Evolutionary conservation across 768 basidiomycete genomes (phyloP).

Genomic region (Lentinula sp.): DNA sequence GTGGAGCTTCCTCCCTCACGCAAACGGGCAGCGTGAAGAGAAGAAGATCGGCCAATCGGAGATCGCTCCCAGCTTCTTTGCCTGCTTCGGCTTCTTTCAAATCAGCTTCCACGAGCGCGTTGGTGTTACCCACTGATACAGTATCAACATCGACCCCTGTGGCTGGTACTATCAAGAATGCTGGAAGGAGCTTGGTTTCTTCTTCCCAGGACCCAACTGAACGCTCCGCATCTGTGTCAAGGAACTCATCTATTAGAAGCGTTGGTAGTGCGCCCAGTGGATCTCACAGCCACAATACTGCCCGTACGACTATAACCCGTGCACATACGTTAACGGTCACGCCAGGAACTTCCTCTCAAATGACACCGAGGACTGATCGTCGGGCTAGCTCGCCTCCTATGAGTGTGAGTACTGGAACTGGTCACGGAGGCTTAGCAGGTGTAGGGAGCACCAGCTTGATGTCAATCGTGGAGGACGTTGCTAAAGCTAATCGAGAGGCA

Average conservation of each 20-base stretch:
- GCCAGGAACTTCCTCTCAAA: not conserved
- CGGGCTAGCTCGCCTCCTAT: slow-evolving; percentile 13
- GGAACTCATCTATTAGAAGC: slow-evolving; percentile 25
- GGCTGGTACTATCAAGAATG: not conserved
- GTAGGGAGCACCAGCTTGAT: slow-evolving; percentile 39
- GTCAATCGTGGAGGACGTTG: slow-evolving; percentile 63
- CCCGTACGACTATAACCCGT: not conserved
- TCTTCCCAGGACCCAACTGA: not conserved
- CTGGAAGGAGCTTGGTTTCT: not conserved
- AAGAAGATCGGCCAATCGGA: not conserved
- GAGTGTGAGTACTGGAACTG: slow-evolving; percentile 3
- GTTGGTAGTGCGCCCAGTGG: slow-evolving; percentile 22
- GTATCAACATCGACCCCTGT: not conserved
- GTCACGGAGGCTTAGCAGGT: not conserved
- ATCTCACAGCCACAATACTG: not conserved
- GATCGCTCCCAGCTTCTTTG: not conserved
- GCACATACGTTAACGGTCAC: not conserved
- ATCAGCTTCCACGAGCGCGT: not conserved
- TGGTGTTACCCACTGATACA: not conserved
- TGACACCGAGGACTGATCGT: slow-evolving; percentile 9
- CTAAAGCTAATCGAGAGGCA: slow-evolving; percentile 28
- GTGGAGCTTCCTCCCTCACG: not conserved
- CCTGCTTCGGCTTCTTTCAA: not conserved
- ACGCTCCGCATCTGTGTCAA: slow-evolving; percentile 11
- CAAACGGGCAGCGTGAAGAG: slow-evolving; percentile 3